Evolutionary conservation across 257 asterid species (phyloP).

Genomic region (Rhazya stricta): DNA sequence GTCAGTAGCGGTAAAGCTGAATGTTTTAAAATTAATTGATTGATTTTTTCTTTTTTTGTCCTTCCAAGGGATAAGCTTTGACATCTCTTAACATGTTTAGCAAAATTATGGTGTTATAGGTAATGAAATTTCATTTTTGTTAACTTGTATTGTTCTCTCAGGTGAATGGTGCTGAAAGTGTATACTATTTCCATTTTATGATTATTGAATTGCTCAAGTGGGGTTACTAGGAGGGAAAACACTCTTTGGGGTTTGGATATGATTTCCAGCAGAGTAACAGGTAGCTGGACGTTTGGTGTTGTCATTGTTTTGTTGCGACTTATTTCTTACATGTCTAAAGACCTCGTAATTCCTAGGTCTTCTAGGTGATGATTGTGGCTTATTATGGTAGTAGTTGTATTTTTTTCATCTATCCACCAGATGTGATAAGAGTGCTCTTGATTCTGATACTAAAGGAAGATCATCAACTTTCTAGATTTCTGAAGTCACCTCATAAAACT

Average conservation of each 20-base stretch:
- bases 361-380: background rate
- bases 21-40: no score
- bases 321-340: no score
- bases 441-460: background rate
- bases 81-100: background rate
- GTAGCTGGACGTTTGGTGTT: no score
- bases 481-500: background rate
- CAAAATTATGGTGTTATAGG: background rate
- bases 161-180: constrained; percentile 52
- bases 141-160: constrained; percentile 16
- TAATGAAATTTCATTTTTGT: constrained; percentile 6
- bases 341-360: no score
- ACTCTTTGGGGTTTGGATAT: constrained; percentile 93
- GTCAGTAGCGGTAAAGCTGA: no score
- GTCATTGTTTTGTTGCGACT: background rate
- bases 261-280: constrained; percentile 98
- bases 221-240: constrained; percentile 97
- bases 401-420: background rate
- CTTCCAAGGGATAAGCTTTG: no score
- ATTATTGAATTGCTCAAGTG: constrained; percentile 71
- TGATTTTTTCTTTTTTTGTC: no score
- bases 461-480: background rate
- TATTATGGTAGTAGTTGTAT: background rate
- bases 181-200: constrained; percentile 66
- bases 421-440: background rate